Percentiles rank a stretch among this genome's conserved stretches.
Conservation (phyloP, 1,284 basidiomycete species). For the Tilletiopsis washingtonensis region DNA sequence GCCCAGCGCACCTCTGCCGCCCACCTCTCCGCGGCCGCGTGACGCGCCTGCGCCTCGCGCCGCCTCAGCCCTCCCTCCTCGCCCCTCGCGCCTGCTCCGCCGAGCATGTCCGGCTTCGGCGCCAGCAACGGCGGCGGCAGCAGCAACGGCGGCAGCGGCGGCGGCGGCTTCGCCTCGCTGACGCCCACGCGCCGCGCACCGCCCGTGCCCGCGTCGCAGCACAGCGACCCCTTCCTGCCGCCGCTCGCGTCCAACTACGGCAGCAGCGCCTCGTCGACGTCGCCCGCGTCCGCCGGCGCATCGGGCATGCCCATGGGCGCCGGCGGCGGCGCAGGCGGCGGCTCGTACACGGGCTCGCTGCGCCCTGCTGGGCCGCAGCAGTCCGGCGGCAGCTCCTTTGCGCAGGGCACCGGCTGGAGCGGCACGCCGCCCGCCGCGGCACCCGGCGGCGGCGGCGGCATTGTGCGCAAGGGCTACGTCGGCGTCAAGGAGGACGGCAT, state of each 20-base stretch:
- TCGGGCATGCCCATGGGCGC: conserved; percentile 1
- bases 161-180: conserved; percentile 15
- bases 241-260: conserved; percentile 27
- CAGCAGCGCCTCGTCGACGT: conserved; percentile 8
- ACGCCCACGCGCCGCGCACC: conserved; percentile 39
- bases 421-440: not conserved
- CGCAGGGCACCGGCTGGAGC: not conserved
- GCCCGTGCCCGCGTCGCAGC: conserved; percentile 25
- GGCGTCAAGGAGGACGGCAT: conserved; percentile 48
- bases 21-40: too few relatives aligned
- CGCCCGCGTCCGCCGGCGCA: not conserved
- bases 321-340: conserved; percentile 28
- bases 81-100: too few relatives aligned
- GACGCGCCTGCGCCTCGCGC: too few relatives aligned
- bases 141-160: not conserved
- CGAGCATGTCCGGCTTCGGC: conserved; percentile 5
- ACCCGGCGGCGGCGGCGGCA: conserved; percentile 13
- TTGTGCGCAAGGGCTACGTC: conserved; percentile 43
- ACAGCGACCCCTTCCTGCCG: conserved; percentile 30
- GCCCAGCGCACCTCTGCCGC: too few relatives aligned
- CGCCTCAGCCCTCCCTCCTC: too few relatives aligned
- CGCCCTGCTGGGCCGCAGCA: conserved; percentile 33
- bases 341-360: conserved; percentile 37
- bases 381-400: conserved; percentile 2
- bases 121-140: not conserved